Base-by-base conservation (phyloP, 164 flowering plant genomes). In the Dillenia turbinata region DNA sequence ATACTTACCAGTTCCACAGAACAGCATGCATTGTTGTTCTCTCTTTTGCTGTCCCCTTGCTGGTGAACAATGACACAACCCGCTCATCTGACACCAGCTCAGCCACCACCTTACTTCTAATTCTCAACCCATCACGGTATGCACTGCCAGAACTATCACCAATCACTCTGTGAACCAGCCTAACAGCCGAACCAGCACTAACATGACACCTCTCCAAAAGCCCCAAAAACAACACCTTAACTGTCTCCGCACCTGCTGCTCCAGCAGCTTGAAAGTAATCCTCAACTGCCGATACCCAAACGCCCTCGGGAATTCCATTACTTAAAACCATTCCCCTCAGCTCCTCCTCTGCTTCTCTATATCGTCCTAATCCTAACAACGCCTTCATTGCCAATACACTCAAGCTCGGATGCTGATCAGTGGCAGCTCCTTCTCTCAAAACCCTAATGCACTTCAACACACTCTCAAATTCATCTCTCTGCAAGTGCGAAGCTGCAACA, bases 301-400 rank as follows among this genome's bases (percentile, higher is more conserved):
- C 78, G 12, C 77, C 76, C 73, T 94, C 97, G 0, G 97, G 96
- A 65, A 89, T 75, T 43, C 84, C 97, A 72, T 85, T 83, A 66
- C 82, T 81, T 22, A 65, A 69, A 5, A 81, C 89, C 92, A 91
- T 83, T 1, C 83, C 79, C 72, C 81, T 83, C 71, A 95, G 77
- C 81, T 95, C 99, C 76, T 83, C 85, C 89, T 95, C 99, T 0
- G 99, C 97, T 59, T 95, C 97, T 2, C 47, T 78, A 52, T 58
- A 60, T 79, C 82, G 84, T 59, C 87, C 90, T 53, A 92, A 47
- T 57, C 97, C 99, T 44, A 92, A 65, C 92, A 92, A 95, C 15
- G 90, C 96, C 75, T 90, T 95, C 89, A 91, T 82, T 1, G 97
- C 96, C 83, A 95, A 50, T 40, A 91, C 96, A 15, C 82, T 79